phyloP scores from a whole-genome alignment of 2,329 filamentous ascomycete genomes.

The Cytospora chrysosperma region DNA sequence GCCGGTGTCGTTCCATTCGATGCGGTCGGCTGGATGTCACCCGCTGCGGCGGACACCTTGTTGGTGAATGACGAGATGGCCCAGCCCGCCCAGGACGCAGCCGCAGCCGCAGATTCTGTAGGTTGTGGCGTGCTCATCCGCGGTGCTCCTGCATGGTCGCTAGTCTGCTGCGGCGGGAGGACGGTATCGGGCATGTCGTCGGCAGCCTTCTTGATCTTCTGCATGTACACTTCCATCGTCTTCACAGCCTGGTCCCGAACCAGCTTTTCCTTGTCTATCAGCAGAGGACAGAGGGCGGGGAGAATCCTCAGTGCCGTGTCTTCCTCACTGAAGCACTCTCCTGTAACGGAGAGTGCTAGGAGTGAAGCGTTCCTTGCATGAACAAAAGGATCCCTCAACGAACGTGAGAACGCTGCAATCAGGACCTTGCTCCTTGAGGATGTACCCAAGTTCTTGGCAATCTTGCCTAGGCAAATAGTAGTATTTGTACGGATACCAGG shows the following conservation, averaged over 20 bases:
- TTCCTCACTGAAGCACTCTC: slow-evolving; percentile 83
- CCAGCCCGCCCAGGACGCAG: slow-evolving; percentile 96
- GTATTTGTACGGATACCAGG: slow-evolving; percentile 97
- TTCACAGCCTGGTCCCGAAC: slow-evolving; percentile 90
- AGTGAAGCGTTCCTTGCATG: slow-evolving; percentile 89
- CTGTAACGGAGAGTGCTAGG: slow-evolving; percentile 80
- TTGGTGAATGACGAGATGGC: slow-evolving; percentile 98
- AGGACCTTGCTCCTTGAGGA: slow-evolving; percentile 85
- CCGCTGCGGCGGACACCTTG: slow-evolving; percentile 79
- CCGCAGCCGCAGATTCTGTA: slow-evolving; percentile 55
- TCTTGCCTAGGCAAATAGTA: slow-evolving; percentile 95
- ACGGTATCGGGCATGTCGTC: slow-evolving; percentile 76
- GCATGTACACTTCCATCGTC: slow-evolving; percentile 81
- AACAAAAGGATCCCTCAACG: slow-evolving; percentile 88
- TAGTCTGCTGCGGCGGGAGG: slow-evolving; percentile 61
- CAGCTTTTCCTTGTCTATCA: slow-evolving; percentile 95
- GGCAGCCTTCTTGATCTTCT: slow-evolving; percentile 77
- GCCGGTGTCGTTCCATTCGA: slow-evolving; percentile 44
- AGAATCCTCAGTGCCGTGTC: slow-evolving; percentile 83
- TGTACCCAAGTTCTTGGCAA: slow-evolving; percentile 81
- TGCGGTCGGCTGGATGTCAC: slow-evolving; percentile 71
- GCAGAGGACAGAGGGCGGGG: slow-evolving; percentile 76
- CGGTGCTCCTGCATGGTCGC: slow-evolving; percentile 54
- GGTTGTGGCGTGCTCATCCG: slow-evolving; percentile 78
- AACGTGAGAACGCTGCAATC: slow-evolving; percentile 85